Evolutionary conservation across 371 early-diverging fungal genomes (phyloP).

Genomic region (Rhizopus arrhizus): DNA sequence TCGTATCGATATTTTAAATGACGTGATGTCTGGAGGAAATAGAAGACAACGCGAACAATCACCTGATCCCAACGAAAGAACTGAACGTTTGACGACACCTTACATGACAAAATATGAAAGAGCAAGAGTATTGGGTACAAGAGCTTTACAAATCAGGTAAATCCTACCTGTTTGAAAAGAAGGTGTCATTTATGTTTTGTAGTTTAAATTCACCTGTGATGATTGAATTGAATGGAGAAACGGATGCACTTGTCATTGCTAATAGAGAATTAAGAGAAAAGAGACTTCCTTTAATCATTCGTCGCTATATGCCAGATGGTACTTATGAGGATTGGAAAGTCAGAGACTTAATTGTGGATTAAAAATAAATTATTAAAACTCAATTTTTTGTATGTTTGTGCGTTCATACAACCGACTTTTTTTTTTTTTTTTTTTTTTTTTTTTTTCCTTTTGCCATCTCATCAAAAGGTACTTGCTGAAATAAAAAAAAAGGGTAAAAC

Average conservation of each 20-base stretch:
- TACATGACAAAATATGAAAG: conserved; percentile 99
- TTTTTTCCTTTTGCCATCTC: too few species aligned
- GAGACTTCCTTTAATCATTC: conserved; percentile 93
- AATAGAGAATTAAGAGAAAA: conserved; percentile 91
- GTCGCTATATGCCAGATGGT: conserved; percentile 94
- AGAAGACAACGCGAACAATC: conserved; percentile 6
- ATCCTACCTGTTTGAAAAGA: neutral
- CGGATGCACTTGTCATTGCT: conserved; percentile 95
- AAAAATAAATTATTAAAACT: conserved; percentile 4
- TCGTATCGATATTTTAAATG: conserved; percentile 37
- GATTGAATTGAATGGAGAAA: conserved; percentile 94
- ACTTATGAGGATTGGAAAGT: conserved; percentile 97
- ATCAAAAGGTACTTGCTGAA: neutral
- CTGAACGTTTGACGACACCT: conserved; percentile 86
- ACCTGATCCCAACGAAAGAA: conserved; percentile 32
- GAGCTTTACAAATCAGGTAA: conserved; percentile 78
- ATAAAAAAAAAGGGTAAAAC: neutral
- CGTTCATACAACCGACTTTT: neutral
- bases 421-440: too few species aligned
- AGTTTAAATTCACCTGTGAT: conserved; percentile 97
- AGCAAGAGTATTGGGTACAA: conserved; percentile 92
- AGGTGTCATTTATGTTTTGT: neutral
- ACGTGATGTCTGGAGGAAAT: conserved; percentile 26
- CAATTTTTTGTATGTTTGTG: neutral
- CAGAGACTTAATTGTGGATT: conserved; percentile 78